A percentile compares a stretch with the other conserved stretches of the same genome.
These are phyloP conservation scores for Amanita muscaria DNA, from an alignment of 768 basidiomycete species.

Conservation along the genomic window DNA sequence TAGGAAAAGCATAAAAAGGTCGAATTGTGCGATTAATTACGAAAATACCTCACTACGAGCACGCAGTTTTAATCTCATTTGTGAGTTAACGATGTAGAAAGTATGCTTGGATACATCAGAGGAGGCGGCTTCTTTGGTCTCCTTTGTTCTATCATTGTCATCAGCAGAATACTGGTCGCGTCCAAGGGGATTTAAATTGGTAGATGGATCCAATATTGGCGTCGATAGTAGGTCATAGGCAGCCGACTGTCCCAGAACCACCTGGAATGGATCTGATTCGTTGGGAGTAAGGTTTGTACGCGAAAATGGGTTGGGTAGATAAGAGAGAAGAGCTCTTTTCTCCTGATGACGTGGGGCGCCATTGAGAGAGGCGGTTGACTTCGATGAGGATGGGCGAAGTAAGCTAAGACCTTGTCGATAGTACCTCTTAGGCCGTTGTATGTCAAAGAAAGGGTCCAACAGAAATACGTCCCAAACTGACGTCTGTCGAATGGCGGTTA, in stretches of 20 bases:
- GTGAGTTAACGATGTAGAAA: conserved; percentile 88
- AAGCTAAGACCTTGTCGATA: conserved; percentile 81
- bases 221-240: conserved; percentile 31
- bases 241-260: conserved; percentile 16
- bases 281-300: conserved; percentile 7
- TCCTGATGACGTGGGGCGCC: conserved; percentile 11
- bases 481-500: conserved; percentile 39
- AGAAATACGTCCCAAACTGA: conserved; percentile 87
- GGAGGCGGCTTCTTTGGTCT: conserved; percentile 15
- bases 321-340: conserved; percentile 32
- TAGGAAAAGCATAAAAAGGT: conserved; percentile 2
- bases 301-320: conserved; percentile 36
- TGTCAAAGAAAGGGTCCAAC: conserved; percentile 79
- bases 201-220: conserved; percentile 75
- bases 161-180: conserved; percentile 17
- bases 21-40: not conserved
- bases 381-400: conserved; percentile 29
- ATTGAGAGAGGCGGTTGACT: not conserved
- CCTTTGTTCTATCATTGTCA: conserved; percentile 15
- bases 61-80: conserved; percentile 77
- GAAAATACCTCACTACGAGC: conserved; percentile 74
- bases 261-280: not conserved
- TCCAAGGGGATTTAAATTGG: conserved; percentile 54
- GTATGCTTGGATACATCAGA: conserved; percentile 84
- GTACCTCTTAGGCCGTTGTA: conserved; percentile 84